Conservation (phyloP, 2,329 filamentous ascomycete species). For the Byssothecium circinans region DNA sequence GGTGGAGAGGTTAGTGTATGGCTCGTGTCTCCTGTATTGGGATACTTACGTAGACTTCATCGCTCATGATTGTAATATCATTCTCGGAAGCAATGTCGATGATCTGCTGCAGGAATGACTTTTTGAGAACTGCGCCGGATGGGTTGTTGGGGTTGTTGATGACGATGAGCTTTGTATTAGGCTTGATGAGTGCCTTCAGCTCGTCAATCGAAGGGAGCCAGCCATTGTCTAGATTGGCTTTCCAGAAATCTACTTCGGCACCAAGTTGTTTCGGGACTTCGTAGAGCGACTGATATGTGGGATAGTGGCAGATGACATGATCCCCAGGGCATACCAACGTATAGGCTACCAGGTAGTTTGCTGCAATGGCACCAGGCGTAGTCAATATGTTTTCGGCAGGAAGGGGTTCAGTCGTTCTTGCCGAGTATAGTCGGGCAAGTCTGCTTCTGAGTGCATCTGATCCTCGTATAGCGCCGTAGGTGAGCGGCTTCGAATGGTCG, state of each 20-base stretch:
- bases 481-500: slow-evolving; percentile 61
- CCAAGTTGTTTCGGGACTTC: slow-evolving; percentile 72
- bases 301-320: slow-evolving; percentile 84
- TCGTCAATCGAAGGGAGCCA: slow-evolving; percentile 70
- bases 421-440: slow-evolving; percentile 67
- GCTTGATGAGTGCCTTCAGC: slow-evolving; percentile 64
- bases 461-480: slow-evolving; percentile 73
- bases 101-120: slow-evolving; percentile 61
- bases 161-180: slow-evolving; percentile 72
- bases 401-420: slow-evolving; percentile 52
- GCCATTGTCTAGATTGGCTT: slow-evolving; percentile 62
- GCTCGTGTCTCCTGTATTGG: no score
- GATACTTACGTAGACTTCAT: slow-evolving; percentile 69
- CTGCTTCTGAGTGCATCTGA: slow-evolving; percentile 64
- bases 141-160: slow-evolving; percentile 82
- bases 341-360: slow-evolving; percentile 82
- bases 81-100: slow-evolving; percentile 64
- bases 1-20: no score
- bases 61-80: slow-evolving; percentile 68
- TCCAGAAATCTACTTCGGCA: slow-evolving; percentile 77
- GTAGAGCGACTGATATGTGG: slow-evolving; percentile 82
- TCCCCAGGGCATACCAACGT: slow-evolving; percentile 71
- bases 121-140: slow-evolving; percentile 70
- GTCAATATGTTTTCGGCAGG: slow-evolving; percentile 69
- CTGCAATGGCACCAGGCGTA: slow-evolving; percentile 77